Evolutionary conservation across 306 rosid species (phyloP), one percentile per base, ranked within the genome.

Genomic region (Luffa acutangula): DNA sequence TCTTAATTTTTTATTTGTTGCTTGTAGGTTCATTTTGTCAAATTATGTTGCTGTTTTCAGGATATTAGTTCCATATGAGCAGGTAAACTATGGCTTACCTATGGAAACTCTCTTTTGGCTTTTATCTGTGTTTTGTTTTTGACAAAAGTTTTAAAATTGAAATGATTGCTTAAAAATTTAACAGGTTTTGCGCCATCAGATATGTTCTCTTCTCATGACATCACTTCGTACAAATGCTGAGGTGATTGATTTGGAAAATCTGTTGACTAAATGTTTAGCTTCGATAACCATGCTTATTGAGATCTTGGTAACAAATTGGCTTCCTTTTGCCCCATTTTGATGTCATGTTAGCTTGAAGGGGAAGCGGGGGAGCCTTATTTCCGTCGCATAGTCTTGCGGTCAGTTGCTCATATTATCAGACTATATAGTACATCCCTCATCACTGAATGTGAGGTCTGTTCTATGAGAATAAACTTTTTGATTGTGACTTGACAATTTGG

Each of bases 341-440:
- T 84, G 79, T 48, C 43, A 41, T 85, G 73, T 86, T 80, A 94
- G 98, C 83, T 90, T 81, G 98, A 94, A 85, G 98, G 97, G 83
- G 98, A 94, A 88, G 89, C 92, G 72, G 97, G 97, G 70, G 98
- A 94, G 86, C 98, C 97, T 85, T 85, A 87, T 75, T 94, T 91
- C 83, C 90, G 97, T 49, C 98, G 98, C 25, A 81, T 94, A 90
- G 97, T 94, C 81, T 83, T 94, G 95, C 97, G 98, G 82, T 94
- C 97, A 17, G 97, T 94, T 87, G 97, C 97, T 84, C 98, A 94
- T 89, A 94, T 94, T 79, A 89, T 94, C 91, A 87, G 97, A 89
- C 97, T 88, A 78, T 92, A 94, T 84, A 92, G 98, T 87, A 84
- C 98, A 82, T 92, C 98, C 80, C 97, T 94, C 63, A 71, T 91